Base-by-base conservation (phyloP, 2,329 filamentous ascomycete genomes). In the Trichoderma arundinaceum region DNA sequence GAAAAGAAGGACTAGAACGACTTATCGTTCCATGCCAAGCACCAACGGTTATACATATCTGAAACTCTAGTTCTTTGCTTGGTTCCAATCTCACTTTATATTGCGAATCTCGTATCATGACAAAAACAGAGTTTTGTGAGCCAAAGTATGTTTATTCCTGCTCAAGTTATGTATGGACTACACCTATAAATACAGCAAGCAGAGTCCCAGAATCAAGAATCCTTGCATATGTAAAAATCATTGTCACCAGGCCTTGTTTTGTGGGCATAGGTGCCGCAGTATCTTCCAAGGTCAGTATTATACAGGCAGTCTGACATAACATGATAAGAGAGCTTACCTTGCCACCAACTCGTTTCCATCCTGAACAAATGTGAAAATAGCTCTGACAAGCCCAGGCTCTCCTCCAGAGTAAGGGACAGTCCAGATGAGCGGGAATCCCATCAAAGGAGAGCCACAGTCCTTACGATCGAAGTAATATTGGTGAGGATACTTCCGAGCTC, bases 1-100 rank as follows among this genome's bases (percentile, higher is more conserved):
- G 68, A 72, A 56, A 71, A 68, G 67, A 69, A 69, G 54, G 44
- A 67, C 7, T 57, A 7, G 74, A 72, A 17, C 12, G 39, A 1
- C 9, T 1, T 3, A 15, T 22, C 1, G n/a, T 9, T 8, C 12
- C 12, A 8, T 39, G 1, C 22, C 15, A 12, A 7, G 33, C 51
- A 54, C 35, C 10, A 3, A 19, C 10, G 12, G 10, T 6, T 38
- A 10, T 17, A 2, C 33, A 3, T n/a, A 49, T 52, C 32, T 10
- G 9, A 32, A 52, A 4, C 12, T 19, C 3, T 9, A 12, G 8
- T 28, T 17, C 4, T 15, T 33, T 7, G 9, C 17, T 43, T 17
- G 7, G 7, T 28, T 4, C 22, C 22, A 2, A 28, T 28, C 22
- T 28, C 4, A 4, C 22, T 28, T 28, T 3, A 4, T 28, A 28